phyloP scores from a whole-genome alignment of 805 yeast species.

The Debaryomyces castellii region DNA sequence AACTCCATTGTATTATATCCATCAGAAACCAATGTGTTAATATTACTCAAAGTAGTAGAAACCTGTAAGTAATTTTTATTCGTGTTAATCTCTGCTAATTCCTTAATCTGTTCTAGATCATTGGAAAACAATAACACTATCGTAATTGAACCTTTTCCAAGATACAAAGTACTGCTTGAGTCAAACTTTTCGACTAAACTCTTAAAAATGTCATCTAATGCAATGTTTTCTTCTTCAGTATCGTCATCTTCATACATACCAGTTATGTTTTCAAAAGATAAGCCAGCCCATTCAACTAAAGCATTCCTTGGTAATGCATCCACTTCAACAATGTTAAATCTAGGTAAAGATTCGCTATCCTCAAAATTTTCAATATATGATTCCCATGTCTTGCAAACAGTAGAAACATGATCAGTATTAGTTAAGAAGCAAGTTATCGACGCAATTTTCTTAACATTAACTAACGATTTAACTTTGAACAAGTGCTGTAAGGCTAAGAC shows the following conservation, averaged over 20 bases:
- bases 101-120: constrained; percentile 7
- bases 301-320: constrained; percentile 63
- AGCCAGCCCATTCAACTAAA: constrained; percentile 73
- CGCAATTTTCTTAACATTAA: constrained; percentile 45
- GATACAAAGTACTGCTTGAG: constrained; percentile 9
- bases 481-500: constrained; percentile 75
- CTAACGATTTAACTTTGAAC: constrained; percentile 56
- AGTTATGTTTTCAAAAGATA: constrained; percentile 41
- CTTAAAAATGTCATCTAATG: too few species aligned
- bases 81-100: constrained; percentile 5
- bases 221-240: constrained; percentile 28
- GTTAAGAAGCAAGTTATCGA: constrained; percentile 58
- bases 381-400: constrained; percentile 45
- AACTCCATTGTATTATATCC: constrained; percentile 2
- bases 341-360: constrained; percentile 14
- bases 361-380: constrained; percentile 28
- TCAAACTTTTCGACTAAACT: constrained; percentile 8
- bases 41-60: constrained; percentile 2
- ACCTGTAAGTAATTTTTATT: constrained; percentile 8
- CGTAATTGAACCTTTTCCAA: constrained; percentile 6
- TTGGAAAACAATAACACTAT: constrained; percentile 15
- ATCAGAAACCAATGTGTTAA: neutral
- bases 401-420: constrained; percentile 19
- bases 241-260: constrained; percentile 43
- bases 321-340: constrained; percentile 54